Evolutionary conservation across 352 stramenopile genomes (phyloP).

Genomic region (Blastocystis sp.): DNA sequence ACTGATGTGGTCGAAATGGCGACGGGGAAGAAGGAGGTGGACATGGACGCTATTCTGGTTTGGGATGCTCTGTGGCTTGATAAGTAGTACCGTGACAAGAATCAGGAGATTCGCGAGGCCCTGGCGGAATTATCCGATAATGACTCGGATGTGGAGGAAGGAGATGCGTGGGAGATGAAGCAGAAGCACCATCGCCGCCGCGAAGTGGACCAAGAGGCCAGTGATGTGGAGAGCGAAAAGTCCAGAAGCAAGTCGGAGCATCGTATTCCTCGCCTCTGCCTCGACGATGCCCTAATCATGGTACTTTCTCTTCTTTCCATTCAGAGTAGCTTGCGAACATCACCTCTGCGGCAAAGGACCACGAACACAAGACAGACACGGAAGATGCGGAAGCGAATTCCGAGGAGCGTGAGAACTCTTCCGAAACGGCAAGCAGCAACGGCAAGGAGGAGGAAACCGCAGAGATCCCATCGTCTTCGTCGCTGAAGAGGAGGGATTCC

Average conservation of each 20-base stretch:
- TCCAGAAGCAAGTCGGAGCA: slow-evolving; percentile 3
- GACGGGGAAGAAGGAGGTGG: slow-evolving; percentile 16
- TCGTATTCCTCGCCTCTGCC: slow-evolving; percentile 8
- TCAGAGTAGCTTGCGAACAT: background rate
- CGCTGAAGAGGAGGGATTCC: background rate
- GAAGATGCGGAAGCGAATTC: background rate
- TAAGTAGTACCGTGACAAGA: slow-evolving; percentile 39
- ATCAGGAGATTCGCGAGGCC: slow-evolving; percentile 41
- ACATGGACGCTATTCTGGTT: slow-evolving; percentile 57
- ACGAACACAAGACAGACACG: background rate
- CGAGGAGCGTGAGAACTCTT: background rate
- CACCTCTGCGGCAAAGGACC: background rate
- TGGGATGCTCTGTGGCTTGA: background rate
- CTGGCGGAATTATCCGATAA: slow-evolving; percentile 10
- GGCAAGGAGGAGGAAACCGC: background rate
- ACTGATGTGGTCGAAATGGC: slow-evolving; percentile 6
- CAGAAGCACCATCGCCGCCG: background rate
- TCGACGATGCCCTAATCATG: slow-evolving; percentile 58
- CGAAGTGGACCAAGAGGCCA: background rate
- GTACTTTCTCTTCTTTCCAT: background rate
- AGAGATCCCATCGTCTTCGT: background rate
- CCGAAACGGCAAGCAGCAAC: background rate
- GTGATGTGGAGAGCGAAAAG: background rate
- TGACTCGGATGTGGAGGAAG: slow-evolving; percentile 36
- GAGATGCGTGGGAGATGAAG: slow-evolving; percentile 12